Conservation (phyloP, 139 green algal genomes). For the Ulvella scutata region DNA sequence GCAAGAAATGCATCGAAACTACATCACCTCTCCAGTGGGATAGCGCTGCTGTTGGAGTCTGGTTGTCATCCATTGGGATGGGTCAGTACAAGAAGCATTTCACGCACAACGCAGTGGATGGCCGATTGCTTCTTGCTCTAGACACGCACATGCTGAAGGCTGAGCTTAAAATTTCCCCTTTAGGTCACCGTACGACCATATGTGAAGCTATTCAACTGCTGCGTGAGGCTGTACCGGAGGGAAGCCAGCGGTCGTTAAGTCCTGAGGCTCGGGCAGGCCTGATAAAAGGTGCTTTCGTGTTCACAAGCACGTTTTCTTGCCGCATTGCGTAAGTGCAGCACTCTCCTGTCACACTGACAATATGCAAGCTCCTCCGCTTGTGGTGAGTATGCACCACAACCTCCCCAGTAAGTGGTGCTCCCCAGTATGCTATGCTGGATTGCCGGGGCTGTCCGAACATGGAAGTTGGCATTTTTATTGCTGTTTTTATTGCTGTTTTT, state of each 20-base stretch:
- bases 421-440: too few species aligned
- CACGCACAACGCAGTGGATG: background rate
- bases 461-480: background rate
- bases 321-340: too few species aligned
- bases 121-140: background rate
- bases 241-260: background rate
- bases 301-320: too few species aligned
- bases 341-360: too few species aligned
- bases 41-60: background rate
- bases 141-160: background rate
- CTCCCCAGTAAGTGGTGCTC: too few species aligned
- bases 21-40: background rate
- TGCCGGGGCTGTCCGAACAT: too few species aligned
- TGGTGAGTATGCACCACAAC: too few species aligned
- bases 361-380: too few species aligned
- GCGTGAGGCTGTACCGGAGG: background rate
- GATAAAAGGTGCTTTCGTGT: background rate
- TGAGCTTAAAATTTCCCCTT: background rate
- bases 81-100: background rate
- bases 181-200: background rate
- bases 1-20: background rate
- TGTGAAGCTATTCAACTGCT: background rate
- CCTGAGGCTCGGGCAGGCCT: background rate
- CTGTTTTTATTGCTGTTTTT: background rate
- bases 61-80: background rate